Conservation (phyloP, 179 eudicot genomes). For the Heliamphora pulchella region DNA sequence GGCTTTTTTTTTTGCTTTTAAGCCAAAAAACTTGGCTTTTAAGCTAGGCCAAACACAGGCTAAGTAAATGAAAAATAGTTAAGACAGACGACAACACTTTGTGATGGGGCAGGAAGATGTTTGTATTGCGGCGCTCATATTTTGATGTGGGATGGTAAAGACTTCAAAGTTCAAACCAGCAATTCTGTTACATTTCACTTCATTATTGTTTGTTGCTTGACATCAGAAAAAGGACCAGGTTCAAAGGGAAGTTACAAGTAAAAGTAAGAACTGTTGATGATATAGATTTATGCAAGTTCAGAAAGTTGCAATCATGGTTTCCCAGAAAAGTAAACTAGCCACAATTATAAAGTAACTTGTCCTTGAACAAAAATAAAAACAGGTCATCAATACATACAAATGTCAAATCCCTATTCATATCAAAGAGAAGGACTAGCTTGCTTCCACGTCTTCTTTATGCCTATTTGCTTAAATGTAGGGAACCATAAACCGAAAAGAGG, state of each 20-base stretch:
- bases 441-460: no score
- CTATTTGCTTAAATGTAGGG: no score
- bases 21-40: no score
- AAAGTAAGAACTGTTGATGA: neutral
- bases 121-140: neutral
- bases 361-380: neutral
- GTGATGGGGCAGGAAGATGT: neutral
- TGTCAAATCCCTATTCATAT: neutral
- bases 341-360: neutral
- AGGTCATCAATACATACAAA: neutral
- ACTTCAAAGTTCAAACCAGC: neutral
- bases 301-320: neutral
- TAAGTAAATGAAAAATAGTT: no score
- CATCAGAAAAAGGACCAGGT: neutral
- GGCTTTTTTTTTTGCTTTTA: no score
- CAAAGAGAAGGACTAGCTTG: no score
- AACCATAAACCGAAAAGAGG: neutral
- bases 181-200: neutral
- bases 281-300: neutral
- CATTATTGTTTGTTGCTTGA: neutral
- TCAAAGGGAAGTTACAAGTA: neutral
- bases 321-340: neutral
- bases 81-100: no score
- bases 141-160: neutral
- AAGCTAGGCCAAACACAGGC: no score